Base-by-base conservation (phyloP, 169 alveolate genomes). In the Cryptosporidium baileyi region DNA sequence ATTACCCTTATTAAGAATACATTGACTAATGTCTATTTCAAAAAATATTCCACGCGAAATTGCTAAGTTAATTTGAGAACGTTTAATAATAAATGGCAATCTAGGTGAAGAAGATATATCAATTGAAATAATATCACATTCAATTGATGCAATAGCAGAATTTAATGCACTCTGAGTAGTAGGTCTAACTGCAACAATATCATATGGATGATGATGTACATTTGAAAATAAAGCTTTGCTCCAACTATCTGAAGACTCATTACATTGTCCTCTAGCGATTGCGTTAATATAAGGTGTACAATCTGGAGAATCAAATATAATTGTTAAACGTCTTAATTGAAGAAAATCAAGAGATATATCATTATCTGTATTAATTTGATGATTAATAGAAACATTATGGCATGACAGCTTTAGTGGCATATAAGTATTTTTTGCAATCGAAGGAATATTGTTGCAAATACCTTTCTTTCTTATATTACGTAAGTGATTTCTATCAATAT, bases 221-320 rank as follows among this genome's bases (percentile, higher is more conserved):
- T 60, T 28, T 34, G 85, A 74, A 13, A 74, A 74, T 57, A 74
- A 32, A 13, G 85, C 67, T 22, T 74, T 74, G 60, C 85, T 74
- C 85, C 85, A 74, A 24, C 85, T 57, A 9, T 74, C 85, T 13
- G 85, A 54, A n/a, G 85, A 32, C 19, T 74, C 85, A 54, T 74
- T 74, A 26, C 85, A 74, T 8, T 67, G 67, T 0, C 85, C 85
- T 38, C 67, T 54, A 11, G 74, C 49, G 4, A 74, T 26, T 11
- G 85, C 85, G 41, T 74, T 74, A 24, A 74, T 74, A 34, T 74
- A 74, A 17, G 85, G 85, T 28, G 49, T 61, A 26, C 51, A 40
- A 36, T 74, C 85, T 13, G 47, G 59, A 74, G 13, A 3, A 26
- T 74, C 85, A 74, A 74, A 74, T 19, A 74, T 26, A 24, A 74